Evolutionary conservation across 768 basidiomycete genomes (phyloP).

Genomic region (Agaricus subrufescens): DNA sequence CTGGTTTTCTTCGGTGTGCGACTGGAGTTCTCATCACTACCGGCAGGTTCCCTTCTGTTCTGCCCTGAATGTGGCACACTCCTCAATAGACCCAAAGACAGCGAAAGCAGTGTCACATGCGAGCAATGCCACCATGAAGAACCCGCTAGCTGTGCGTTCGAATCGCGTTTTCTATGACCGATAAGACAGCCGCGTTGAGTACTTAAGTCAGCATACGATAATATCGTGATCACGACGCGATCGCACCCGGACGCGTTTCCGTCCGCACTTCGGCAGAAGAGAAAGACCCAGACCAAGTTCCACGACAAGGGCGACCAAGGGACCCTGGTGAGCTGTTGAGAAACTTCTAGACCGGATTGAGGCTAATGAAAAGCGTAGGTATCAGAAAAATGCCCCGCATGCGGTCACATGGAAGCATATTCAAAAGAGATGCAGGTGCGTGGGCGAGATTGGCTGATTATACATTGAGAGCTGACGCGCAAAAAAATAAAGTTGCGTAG

Average conservation of each 20-base stretch:
- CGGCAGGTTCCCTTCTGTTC: slow-evolving; percentile 83
- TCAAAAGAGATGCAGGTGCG: slow-evolving; percentile 86
- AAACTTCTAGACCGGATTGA: not conserved
- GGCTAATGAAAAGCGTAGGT: slow-evolving; percentile 44
- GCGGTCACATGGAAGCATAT: slow-evolving; percentile 80
- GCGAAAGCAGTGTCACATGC: slow-evolving; percentile 72
- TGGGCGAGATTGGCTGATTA: not conserved
- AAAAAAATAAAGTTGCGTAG: slow-evolving; percentile 58
- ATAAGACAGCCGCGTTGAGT: not conserved
- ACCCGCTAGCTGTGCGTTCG: slow-evolving; percentile 77
- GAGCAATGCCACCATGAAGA: slow-evolving; percentile 87
- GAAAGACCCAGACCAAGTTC: slow-evolving; percentile 83
- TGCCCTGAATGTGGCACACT: slow-evolving; percentile 92
- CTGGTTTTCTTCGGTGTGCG: not conserved
- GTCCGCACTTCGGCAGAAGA: slow-evolving; percentile 77
- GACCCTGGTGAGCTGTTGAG: slow-evolving; percentile 33
- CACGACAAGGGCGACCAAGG: slow-evolving; percentile 70
- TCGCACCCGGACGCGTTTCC: slow-evolving; percentile 96
- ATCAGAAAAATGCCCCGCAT: slow-evolving; percentile 84
- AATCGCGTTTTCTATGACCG: not conserved
- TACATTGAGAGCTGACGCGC: slow-evolving; percentile 9
- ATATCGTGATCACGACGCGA: slow-evolving; percentile 82
- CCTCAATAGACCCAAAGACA: slow-evolving; percentile 73
- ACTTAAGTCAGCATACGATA: slow-evolving; percentile 72
- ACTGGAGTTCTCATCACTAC: not conserved